Evolutionary conservation across 2,329 filamentous ascomycete species (phyloP), one percentile per base, ranked within the genome.

Genomic region (Botrytis cinerea): DNA sequence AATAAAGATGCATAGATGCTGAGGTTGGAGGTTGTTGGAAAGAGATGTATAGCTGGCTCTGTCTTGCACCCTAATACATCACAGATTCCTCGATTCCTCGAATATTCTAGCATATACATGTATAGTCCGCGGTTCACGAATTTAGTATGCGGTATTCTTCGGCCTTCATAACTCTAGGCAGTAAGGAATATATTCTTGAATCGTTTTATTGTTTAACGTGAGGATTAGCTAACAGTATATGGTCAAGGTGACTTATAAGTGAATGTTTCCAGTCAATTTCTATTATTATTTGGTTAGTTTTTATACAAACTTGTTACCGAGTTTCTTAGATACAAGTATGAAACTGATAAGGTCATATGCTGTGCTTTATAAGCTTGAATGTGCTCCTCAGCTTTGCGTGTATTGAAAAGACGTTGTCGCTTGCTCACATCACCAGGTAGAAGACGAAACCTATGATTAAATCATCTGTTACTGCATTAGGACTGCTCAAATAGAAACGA

Each of bases 1-100:
- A 4, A 28, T 18, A 1, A 6, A 7, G 22, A 4, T 57, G 0
- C 1, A 18, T 28, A 28, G 14, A 57, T 32, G 6, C 7, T 32
- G 7, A 9, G 6, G 51, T 0, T 57, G 4, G 16, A 18, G 5
- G 4, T 32, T 57, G 2, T 4, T 9, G n/a, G 0, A 9, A 9
- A 32, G 7, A 18, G 14, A 18, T 18, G 14, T 28, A 28, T 18
- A 18, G 16, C 14, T 18, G 51, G n/a, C 4, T 54, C 4, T 54
- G 6, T 28, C 51, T 54, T 14, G 5, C 7, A 28, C 16, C 2
- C 5, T 0, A 3, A 12, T 28, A 14, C n/a, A 2, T 54, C 12
- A 28, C 2, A 18, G 5, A 54, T 18, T 28, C 2, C 12, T 54
- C 51, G 2, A 28, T 54, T 1, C 2, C n/a, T 32, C 6, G 8